Evolutionary conservation across 148 eudicot species (phyloP).

Genomic region (Suaeda aralocaspica): DNA sequence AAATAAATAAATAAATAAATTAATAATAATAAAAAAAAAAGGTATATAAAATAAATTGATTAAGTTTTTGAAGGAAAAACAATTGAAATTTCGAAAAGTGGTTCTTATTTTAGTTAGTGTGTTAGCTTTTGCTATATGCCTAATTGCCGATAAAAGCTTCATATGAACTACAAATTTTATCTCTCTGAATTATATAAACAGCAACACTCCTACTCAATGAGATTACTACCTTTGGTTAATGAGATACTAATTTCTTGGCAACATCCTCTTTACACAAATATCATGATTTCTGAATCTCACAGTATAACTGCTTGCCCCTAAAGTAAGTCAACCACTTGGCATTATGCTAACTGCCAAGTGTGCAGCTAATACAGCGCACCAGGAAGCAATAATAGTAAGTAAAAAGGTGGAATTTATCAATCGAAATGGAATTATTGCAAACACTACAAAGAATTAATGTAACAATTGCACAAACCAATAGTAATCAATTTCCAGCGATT

Average conservation of each 20-base stretch:
- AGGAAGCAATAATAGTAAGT: background rate
- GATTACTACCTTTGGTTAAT: background rate
- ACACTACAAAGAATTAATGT: background rate
- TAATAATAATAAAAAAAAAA: too few species aligned
- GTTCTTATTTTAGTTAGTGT: too few species aligned
- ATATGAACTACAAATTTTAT: background rate
- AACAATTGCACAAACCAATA: background rate
- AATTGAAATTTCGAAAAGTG: too few species aligned
- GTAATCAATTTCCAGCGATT: constrained; percentile 58
- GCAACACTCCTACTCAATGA: background rate
- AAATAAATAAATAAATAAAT: too few species aligned
- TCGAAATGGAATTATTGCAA: background rate
- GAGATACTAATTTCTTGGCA: background rate
- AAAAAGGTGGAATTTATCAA: background rate
- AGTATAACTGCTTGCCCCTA: background rate
- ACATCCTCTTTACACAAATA: background rate
- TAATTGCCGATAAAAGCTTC: background rate
- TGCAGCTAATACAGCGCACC: background rate
- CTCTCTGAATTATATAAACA: constrained; percentile 1
- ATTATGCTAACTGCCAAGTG: background rate
- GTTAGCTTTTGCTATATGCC: too few species aligned
- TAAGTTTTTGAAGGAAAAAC: too few species aligned
- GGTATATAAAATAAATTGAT: too few species aligned
- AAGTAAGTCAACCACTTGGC: background rate
- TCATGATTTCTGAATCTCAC: background rate